These are phyloP conservation scores for Tolypocladium guangdongense DNA, from an alignment of 2,329 filamentous ascomycete species.

Conservation along the genomic window DNA sequence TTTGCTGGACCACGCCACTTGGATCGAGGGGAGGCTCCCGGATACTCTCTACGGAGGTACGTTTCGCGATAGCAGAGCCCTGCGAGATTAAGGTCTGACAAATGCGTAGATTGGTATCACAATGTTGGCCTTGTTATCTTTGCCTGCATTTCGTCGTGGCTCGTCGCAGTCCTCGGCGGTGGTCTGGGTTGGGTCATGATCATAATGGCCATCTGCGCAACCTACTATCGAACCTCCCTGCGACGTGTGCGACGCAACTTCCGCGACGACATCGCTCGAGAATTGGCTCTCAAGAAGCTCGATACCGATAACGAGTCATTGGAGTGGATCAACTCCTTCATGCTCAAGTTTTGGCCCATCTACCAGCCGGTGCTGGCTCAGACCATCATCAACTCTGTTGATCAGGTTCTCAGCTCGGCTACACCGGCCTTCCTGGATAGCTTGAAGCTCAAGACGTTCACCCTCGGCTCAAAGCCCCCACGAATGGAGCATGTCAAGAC, in stretches of 20 bases:
- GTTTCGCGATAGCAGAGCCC: slow-evolving; percentile 9
- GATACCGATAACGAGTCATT: slow-evolving; percentile 87
- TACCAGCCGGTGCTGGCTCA: slow-evolving; percentile 89
- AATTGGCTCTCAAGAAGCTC: slow-evolving; percentile 75
- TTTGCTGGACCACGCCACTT: slow-evolving; percentile 78
- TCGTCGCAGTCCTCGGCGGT: slow-evolving; percentile 79
- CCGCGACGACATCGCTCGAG: slow-evolving; percentile 83
- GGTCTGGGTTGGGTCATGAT: slow-evolving; percentile 89
- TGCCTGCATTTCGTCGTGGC: slow-evolving; percentile 81
- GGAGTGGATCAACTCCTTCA: slow-evolving; percentile 98
- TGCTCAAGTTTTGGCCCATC: slow-evolving; percentile 99
- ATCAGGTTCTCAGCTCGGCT: slow-evolving; percentile 87
- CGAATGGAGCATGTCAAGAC: slow-evolving; percentile 97
- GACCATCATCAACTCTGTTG: slow-evolving; percentile 85
- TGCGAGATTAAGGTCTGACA: slow-evolving; percentile 1
- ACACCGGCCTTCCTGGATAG: slow-evolving; percentile 91
- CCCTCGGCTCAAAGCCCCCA: slow-evolving; percentile 87
- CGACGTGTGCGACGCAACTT: slow-evolving; percentile 91
- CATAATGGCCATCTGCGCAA: slow-evolving; percentile 83
- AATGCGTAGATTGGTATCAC: slow-evolving; percentile 82
- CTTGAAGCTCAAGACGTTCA: slow-evolving; percentile 85
- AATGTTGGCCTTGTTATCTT: slow-evolving; percentile 92
- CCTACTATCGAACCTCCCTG: slow-evolving; percentile 93
- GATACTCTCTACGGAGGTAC: slow-evolving; percentile 84
- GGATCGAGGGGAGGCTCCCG: slow-evolving; percentile 71